phyloP scores from a whole-genome alignment of 805 yeast species.

The Saccharomycopsis capsularis region DNA sequence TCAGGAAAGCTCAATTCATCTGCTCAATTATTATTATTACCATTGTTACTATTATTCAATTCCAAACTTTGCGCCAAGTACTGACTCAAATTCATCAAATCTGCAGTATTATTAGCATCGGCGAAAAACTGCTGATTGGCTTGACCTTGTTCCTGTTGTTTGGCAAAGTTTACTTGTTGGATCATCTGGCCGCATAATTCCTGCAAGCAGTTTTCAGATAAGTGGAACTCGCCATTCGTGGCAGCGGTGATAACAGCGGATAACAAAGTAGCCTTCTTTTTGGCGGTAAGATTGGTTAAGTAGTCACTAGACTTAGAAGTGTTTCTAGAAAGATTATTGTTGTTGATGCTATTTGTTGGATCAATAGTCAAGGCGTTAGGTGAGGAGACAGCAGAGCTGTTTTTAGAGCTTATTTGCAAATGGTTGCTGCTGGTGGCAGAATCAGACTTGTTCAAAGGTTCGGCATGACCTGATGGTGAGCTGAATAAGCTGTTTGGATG shows the following conservation, averaged over 20 bases:
- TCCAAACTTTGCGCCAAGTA: constrained; percentile 5
- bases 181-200: constrained; percentile 25
- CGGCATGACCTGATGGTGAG: neutral
- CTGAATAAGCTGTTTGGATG: neutral
- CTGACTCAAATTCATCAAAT: neutral
- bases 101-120: neutral
- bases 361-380: constrained; percentile 1
- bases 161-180: neutral
- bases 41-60: neutral
- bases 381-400: constrained; percentile 6
- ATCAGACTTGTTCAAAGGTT: constrained; percentile 4
- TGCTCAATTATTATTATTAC: neutral
- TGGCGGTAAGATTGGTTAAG: constrained; percentile 7
- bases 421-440: neutral
- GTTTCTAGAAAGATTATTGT: neutral
- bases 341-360: neutral
- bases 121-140: neutral
- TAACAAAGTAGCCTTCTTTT: constrained; percentile 13
- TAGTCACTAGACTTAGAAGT: constrained; percentile 1
- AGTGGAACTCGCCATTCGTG: constrained; percentile 23
- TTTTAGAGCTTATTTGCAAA: constrained; percentile 2
- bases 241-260: constrained; percentile 18
- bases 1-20: no score
- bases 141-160: neutral
- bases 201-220: constrained; percentile 25